Conservation (phyloP, 2,329 filamentous ascomycete species). For the Neurospora sp. region DNA sequence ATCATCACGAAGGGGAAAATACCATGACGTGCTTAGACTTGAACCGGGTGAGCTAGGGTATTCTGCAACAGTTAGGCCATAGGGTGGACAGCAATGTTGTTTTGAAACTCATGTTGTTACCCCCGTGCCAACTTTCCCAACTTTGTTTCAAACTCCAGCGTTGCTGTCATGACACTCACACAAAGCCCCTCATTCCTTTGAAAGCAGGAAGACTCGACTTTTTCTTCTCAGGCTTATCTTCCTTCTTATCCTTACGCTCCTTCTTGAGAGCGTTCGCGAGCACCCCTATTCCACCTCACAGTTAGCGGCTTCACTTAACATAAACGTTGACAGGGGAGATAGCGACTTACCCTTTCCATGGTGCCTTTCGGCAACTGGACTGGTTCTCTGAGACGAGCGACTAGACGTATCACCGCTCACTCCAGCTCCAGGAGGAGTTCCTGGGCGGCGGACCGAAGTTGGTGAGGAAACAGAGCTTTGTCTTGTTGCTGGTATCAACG, state of each 20-base stretch:
- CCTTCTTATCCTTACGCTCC: slow-evolving; percentile 36
- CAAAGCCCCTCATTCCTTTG: slow-evolving; percentile 24
- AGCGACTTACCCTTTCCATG: slow-evolving; percentile 34
- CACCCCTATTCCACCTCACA: slow-evolving; percentile 34
- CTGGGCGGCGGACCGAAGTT: slow-evolving; percentile 21
- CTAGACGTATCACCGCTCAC: slow-evolving; percentile 5
- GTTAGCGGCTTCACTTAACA: slow-evolving; percentile 6
- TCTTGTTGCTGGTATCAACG: slow-evolving; percentile 27
- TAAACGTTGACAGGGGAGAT: slow-evolving; percentile 11
- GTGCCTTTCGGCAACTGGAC: slow-evolving; percentile 27
- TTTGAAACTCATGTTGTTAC: background rate
- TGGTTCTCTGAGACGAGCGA: slow-evolving; percentile 25
- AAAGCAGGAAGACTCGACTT: slow-evolving; percentile 24
- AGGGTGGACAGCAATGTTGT: background rate
- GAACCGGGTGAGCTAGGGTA: background rate
- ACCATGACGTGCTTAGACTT: background rate
- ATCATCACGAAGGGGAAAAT: background rate
- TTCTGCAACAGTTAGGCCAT: background rate
- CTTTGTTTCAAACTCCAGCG: background rate
- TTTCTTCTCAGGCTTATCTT: slow-evolving; percentile 30
- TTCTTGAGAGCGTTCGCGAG: slow-evolving; percentile 38
- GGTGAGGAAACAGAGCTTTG: slow-evolving; percentile 3
- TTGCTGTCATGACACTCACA: slow-evolving; percentile 3
- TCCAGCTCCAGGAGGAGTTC: slow-evolving; percentile 25
- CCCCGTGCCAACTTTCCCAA: background rate